Evolutionary conservation across 345 rosid species (phyloP).

Genomic region (Clausena lansium): DNA sequence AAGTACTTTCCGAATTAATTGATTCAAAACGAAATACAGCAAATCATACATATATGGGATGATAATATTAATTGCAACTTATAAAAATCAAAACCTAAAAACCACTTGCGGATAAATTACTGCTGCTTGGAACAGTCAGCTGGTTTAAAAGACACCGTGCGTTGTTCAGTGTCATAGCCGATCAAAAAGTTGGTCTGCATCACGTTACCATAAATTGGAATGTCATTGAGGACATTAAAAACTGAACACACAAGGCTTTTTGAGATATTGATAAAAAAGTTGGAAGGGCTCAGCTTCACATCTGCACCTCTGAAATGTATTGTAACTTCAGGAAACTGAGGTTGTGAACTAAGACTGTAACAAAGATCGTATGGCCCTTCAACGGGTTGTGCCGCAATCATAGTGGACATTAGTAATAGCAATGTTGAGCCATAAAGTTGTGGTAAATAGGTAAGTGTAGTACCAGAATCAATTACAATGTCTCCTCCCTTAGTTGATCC

Average conservation of each 20-base stretch:
- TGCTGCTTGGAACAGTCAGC: constrained; percentile 36
- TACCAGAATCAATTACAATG: constrained; percentile 66
- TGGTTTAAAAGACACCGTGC: constrained; percentile 40
- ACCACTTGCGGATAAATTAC: neutral
- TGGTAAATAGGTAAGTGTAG: constrained; percentile 44
- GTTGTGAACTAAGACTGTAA: constrained; percentile 15
- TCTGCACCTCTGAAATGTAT: constrained; percentile 43
- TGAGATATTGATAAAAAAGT: constrained; percentile 29
- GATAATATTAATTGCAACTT: no score
- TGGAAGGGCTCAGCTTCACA: constrained; percentile 27
- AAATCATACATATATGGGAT: no score
- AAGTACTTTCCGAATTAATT: no score
- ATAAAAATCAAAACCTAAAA: no score
- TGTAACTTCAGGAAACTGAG: constrained; percentile 31
- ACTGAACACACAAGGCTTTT: constrained; percentile 35
- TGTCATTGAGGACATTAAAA: neutral
- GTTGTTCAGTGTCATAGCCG: constrained; percentile 39
- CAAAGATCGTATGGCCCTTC: constrained; percentile 39
- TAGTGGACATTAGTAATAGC: constrained; percentile 12
- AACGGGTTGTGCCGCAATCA: constrained; percentile 13
- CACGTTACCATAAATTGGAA: constrained; percentile 41
- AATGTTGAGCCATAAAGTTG: constrained; percentile 20
- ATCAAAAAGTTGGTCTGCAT: constrained; percentile 49
- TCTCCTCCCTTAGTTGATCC: constrained; percentile 31
- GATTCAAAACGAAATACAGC: no score